Base-by-base conservation (phyloP, 139 green algal species). In the Axilococcus clingmanii region DNA sequence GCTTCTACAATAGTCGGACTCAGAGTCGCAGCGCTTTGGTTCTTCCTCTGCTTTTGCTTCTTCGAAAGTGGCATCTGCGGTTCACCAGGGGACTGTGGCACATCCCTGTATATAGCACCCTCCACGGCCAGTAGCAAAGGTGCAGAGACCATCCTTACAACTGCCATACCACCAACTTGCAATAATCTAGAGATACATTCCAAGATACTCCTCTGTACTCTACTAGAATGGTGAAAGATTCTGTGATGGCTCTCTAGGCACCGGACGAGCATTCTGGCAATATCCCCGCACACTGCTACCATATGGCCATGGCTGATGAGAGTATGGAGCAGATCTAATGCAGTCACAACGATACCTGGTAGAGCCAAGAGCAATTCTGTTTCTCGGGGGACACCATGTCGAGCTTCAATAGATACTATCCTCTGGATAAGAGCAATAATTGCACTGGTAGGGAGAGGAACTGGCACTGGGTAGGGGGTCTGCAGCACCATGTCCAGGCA, bases 41-140 rank as follows among this genome's bases (percentile, higher is more conserved):
- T 35, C 59, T 57, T 72, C 14, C 31, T 24, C 19, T 47, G 42
- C 7, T 45, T 56, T 2, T 40, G 41, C 28, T 68, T 74, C 57
- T 72, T 73, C 4, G 43, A 25, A 4, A 17, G n/a, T 5, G 31
- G 50, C 2, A 37, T 45, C 24, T 46, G 11, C 19, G 33, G 9
- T 38, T 9, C 12, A 17, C 33, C 9, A 17, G 12, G 12, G 33
- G 12, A 17, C 9, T 17, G 33, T 12, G 48, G 27, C 48, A 14
- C 5, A 43, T 20, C 15, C 4, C 19, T 50, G 24, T 15, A 11
- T 22, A 16, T 32, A 23, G 8, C 9, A 34, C 44, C 29, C 31
- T 8, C 32, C 29, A 55, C 33, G 36, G n/a, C 68, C 74, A 43
- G 82, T 82, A 40, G 82, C 48, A 54, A 82, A 71, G 1, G 55